These are phyloP conservation scores for Alternaria tenuissima DNA, from an alignment of 2,329 filamentous ascomycete genomes.

Conservation along the genomic window DNA sequence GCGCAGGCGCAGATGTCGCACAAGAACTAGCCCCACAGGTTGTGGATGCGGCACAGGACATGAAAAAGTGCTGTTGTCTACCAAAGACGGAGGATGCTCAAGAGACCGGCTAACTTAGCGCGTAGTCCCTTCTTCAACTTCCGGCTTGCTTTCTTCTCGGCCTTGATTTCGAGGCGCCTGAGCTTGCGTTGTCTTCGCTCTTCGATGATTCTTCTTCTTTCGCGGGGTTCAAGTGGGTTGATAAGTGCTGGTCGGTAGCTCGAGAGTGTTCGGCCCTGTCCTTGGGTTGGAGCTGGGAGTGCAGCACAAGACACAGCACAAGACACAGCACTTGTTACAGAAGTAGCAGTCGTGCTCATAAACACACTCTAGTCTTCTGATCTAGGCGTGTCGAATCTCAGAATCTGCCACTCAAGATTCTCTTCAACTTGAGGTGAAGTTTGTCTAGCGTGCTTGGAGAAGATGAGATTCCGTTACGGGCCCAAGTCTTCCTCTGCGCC, in stretches of 20 bases:
- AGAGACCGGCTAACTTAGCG: background rate
- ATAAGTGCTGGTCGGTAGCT: background rate
- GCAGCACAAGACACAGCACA: background rate
- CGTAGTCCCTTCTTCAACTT: background rate
- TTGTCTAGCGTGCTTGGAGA: constrained; percentile 4
- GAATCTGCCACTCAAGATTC: background rate
- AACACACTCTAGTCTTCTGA: background rate
- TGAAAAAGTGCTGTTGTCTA: background rate
- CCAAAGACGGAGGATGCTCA: constrained; percentile 3
- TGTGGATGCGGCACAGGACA: background rate
- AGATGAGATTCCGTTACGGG: background rate
- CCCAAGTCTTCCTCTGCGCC: constrained; percentile 1
- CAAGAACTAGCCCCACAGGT: constrained; percentile 1
- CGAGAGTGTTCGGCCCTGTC: background rate
- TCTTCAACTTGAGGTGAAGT: constrained; percentile 5
- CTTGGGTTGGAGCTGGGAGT: constrained; percentile 5
- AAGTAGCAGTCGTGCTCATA: constrained; percentile 10
- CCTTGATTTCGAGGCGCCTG: background rate
- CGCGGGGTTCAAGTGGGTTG: constrained; percentile 3
- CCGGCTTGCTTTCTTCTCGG: background rate
- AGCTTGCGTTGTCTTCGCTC: constrained; percentile 6
- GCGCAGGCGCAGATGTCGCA: background rate
- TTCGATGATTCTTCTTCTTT: background rate
- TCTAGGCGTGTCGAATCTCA: background rate
- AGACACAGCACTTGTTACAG: constrained; percentile 4